Evolutionary conservation across 805 yeast species (phyloP), one percentile per base, ranked within the genome.

Genomic region (Candida anglica): DNA sequence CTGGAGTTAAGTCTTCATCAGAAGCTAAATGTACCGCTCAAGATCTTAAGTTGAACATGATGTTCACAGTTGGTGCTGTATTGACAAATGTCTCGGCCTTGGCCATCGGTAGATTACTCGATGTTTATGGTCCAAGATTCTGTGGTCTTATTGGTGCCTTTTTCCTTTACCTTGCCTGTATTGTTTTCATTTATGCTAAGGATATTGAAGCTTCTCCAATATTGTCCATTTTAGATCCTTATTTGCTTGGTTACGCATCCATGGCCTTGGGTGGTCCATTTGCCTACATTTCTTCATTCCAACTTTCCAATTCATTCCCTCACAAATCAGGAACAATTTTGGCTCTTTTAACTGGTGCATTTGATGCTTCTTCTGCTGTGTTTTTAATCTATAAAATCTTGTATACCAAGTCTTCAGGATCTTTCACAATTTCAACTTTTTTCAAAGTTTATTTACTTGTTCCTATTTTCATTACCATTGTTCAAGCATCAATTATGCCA

Each of bases 201-300:
- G 21, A 32, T 4, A 47, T 52, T 17, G 41, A 40, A 13, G 28
- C 36, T 26, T 29, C 56, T 14, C 15, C 42, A 30, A 19, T 33
- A 39, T 9, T 32, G 3, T 20, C 25, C 29, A 23, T 46, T 9
- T 54, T 73, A 29, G 81, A 75, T 46, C 79, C 80, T 2, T 75
- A 73, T 49, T 43, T 74, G 27, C 34, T 68, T 28, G 81, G 79
- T 6, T 75, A 73, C 44, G 66, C 71, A 1, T 56, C 59, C 6
- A 61, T 75, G 73, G 77, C 80, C 1, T 59, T 75, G 36, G 81
- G 79, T 21, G 80, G 81, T 3, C 79, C 80, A 13, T 74, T 75
- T 53, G 65, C 74, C 1, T 75, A 56, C 51, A 75, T 75, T 42
- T 73, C 79, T 6, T 67, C 74, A 5, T 75, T 75, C 56, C 80